phyloP scores from a whole-genome alignment of 441 rosid genomes.

The Populus hybrid region DNA sequence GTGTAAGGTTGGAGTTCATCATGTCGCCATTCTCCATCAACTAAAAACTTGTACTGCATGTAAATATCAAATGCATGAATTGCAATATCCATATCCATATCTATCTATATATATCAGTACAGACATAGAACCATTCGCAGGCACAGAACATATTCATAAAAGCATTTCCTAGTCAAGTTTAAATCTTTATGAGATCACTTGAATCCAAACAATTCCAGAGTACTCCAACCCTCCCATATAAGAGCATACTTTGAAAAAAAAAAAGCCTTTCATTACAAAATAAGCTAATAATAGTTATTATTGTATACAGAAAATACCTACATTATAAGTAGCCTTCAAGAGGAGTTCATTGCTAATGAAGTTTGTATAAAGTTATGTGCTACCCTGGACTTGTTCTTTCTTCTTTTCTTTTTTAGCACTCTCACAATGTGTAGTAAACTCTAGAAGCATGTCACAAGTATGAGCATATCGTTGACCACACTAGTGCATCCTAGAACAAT shows the following conservation, averaged over 20 bases:
- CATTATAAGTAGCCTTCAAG: neutral
- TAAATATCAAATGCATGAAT: neutral
- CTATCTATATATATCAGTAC: neutral
- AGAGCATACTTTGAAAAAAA: neutral
- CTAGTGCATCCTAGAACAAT: neutral
- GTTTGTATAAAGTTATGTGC: neutral
- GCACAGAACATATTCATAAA: neutral
- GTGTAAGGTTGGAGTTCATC: conserved; percentile 63
- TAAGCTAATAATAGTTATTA: no score
- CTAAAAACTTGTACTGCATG: conserved; percentile 68
- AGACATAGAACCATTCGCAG: neutral
- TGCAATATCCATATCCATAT: neutral
- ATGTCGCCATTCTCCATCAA: conserved; percentile 72
- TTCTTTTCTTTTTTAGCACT: neutral
- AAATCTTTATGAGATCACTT: neutral
- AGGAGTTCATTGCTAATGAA: neutral
- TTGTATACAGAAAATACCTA: neutral
- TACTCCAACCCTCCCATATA: no score
- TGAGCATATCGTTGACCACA: neutral
- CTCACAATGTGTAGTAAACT: neutral
- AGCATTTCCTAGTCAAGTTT: neutral
- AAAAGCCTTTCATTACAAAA: neutral
- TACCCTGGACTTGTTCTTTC: neutral
- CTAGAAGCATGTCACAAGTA: neutral
- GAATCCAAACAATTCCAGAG: no score